Conservation (phyloP, 805 yeast species). For the Dipodascus albidus region DNA sequence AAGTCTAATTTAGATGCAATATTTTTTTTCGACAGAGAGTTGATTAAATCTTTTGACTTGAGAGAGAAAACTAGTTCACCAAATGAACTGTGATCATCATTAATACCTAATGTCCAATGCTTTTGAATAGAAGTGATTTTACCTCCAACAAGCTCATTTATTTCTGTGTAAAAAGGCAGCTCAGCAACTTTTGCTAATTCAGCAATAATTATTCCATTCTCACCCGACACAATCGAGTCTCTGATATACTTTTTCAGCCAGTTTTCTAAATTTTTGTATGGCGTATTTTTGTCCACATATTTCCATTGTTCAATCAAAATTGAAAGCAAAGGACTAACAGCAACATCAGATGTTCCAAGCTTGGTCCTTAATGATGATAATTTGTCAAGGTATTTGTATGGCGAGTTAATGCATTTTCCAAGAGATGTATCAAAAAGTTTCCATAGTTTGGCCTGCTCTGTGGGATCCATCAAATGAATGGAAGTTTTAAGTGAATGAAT, state of each 20-base stretch:
- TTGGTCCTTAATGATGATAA: constrained; percentile 21
- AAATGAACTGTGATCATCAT: neutral
- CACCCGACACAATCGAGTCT: constrained; percentile 46
- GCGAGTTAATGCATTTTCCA: constrained; percentile 57
- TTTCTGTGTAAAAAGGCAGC: neutral
- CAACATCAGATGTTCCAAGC: constrained; percentile 17
- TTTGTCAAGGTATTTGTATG: constrained; percentile 73
- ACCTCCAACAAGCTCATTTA: neutral
- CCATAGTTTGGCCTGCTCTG: constrained; percentile 36
- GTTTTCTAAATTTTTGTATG: constrained; percentile 20
- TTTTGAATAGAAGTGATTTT: neutral
- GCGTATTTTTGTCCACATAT: constrained; percentile 31
- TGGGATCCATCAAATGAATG: neutral
- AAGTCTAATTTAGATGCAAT: neutral
- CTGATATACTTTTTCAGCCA: constrained; percentile 45
- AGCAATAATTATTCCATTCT: constrained; percentile 28
- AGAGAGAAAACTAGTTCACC: neutral
- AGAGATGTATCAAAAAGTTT: constrained; percentile 63
- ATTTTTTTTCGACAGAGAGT: neutral
- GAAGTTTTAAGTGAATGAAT: constrained; percentile 33
- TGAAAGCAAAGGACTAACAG: constrained; percentile 45
- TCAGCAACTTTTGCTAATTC: constrained; percentile 3
- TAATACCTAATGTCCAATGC: neutral
- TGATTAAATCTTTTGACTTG: neutral
- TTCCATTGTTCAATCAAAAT: constrained; percentile 60